Percentiles rank a stretch among this genome's conserved stretches.
Conservation (phyloP, 1,284 basidiomycete species). For the Malassezia slooffiae region DNA sequence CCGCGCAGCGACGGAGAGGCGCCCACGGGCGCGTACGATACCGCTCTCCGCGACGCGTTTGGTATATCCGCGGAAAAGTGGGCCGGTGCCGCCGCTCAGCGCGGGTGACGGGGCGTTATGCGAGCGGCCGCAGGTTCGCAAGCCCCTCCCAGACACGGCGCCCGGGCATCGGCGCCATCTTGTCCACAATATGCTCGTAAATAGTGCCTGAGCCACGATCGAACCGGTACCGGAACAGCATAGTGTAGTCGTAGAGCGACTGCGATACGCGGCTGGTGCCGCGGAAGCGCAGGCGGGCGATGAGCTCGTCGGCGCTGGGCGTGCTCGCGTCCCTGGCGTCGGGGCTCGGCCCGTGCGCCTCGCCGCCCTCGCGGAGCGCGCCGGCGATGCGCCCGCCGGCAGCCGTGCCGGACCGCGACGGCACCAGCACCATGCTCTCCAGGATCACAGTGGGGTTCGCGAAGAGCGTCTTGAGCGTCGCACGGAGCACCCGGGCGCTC, state of each 20-base stretch:
- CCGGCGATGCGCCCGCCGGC: no score
- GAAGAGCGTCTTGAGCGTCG: conserved; percentile 5
- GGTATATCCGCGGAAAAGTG: conserved; percentile 4
- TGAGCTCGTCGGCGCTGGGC: conserved; percentile 20
- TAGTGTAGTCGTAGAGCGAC: conserved; percentile 32
- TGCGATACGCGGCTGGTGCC: conserved; percentile 30
- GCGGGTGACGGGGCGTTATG: not conserved
- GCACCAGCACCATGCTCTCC: conserved; percentile 6
- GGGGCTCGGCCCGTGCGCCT: no score
- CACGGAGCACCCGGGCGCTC: conserved; percentile 7
- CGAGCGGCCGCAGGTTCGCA: conserved; percentile 3
- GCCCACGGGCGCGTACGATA: conserved; percentile 9
- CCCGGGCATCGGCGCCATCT: conserved; percentile 39
- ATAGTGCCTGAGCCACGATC: conserved; percentile 35
- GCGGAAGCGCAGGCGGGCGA: conserved; percentile 29
- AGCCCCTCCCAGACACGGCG: conserved; percentile 28
- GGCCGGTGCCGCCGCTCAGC: no score
- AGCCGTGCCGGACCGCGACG: not conserved
- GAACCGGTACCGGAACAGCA: conserved; percentile 39
- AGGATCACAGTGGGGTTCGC: not conserved
- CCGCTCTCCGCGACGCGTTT: conserved; percentile 12
- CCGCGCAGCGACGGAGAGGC: conserved; percentile 2
- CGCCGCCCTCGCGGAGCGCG: no score
- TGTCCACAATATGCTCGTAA: conserved; percentile 32
- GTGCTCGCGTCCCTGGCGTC: no score